phyloP scores from a whole-genome alignment of 257 asterid species.

The Salvia miltiorrhiza region DNA sequence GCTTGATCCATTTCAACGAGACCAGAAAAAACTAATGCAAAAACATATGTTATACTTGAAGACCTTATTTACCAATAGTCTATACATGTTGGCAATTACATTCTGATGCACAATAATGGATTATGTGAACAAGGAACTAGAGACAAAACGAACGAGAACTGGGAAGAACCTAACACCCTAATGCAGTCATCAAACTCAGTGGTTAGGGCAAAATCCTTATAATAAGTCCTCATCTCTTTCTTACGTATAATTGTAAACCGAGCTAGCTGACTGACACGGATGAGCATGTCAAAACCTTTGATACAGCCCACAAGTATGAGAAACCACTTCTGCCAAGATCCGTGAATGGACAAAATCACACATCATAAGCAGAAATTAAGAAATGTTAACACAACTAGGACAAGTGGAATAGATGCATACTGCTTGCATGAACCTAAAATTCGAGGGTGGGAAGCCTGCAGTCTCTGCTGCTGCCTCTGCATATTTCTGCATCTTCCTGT shows the following conservation, averaged over 20 bases:
- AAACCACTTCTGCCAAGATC: not conserved
- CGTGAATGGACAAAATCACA: not conserved
- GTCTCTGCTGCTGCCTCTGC: constrained; percentile 63
- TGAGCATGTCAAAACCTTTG: too few species aligned
- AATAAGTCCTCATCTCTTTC: not conserved
- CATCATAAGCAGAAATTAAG: not conserved
- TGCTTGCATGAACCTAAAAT: constrained; percentile 65
- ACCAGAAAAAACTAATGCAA: not conserved
- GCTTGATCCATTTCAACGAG: not conserved
- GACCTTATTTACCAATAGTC: not conserved
- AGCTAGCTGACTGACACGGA: too few species aligned
- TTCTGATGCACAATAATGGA: not conserved
- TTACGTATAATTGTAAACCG: too few species aligned
- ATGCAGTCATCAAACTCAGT: not conserved
- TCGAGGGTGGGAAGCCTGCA: constrained; percentile 56
- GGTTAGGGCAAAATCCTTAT: not conserved
- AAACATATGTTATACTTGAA: not conserved
- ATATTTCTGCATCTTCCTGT: constrained; percentile 76
- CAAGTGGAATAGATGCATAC: constrained; percentile 36
- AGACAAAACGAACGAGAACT: not conserved
- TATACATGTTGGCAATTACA: not conserved
- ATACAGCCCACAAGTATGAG: not conserved
- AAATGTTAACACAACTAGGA: not conserved
- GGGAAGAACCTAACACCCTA: not conserved
- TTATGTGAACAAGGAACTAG: not conserved